These are phyloP conservation scores for Suillus plorans DNA, from an alignment of 768 basidiomycete genomes.

Conservation along the genomic window DNA sequence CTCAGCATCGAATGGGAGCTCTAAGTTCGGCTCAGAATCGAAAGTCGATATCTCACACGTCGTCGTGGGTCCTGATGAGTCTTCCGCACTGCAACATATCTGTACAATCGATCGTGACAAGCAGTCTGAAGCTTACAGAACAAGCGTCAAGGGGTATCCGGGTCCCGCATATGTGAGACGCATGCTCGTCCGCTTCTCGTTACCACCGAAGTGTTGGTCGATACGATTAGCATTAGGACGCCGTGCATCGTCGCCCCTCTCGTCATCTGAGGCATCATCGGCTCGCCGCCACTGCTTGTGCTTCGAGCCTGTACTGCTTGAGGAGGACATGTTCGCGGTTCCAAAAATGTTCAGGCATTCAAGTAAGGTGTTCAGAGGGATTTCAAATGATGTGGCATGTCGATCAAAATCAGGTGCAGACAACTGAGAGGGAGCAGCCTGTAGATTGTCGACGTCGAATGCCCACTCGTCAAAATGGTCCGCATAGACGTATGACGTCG, in stretches of 20 bases:
- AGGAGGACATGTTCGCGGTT: constrained; percentile 50
- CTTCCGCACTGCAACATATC: constrained; percentile 57
- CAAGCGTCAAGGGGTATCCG: constrained; percentile 75
- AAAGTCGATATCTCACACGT: constrained; percentile 86
- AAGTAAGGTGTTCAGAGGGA: constrained; percentile 80
- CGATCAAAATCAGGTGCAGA: constrained; percentile 14
- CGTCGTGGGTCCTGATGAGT: constrained; percentile 78
- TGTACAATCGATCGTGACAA: constrained; percentile 5
- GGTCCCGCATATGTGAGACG: constrained; percentile 77
- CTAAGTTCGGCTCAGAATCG: constrained; percentile 77
- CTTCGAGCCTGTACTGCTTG: constrained; percentile 31
- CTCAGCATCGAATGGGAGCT: constrained; percentile 74
- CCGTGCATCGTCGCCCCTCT: constrained; percentile 31
- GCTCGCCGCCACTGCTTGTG: constrained; percentile 49
- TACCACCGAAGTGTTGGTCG: constrained; percentile 58
- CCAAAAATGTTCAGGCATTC: constrained; percentile 95
- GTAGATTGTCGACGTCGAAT: constrained; percentile 49
- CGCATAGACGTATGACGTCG: constrained; percentile 77
- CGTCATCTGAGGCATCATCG: constrained; percentile 48
- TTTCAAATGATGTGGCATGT: constrained; percentile 59
- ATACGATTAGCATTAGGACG: constrained; percentile 31
- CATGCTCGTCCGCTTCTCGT: constrained; percentile 77
- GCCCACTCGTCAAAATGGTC: constrained; percentile 79
- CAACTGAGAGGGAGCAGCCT: constrained; percentile 21
- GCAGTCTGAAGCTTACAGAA: constrained; percentile 58